Evolutionary conservation across 164 flowering plant genomes (phyloP).

Genomic region (Tetrastigma voinierianum): DNA sequence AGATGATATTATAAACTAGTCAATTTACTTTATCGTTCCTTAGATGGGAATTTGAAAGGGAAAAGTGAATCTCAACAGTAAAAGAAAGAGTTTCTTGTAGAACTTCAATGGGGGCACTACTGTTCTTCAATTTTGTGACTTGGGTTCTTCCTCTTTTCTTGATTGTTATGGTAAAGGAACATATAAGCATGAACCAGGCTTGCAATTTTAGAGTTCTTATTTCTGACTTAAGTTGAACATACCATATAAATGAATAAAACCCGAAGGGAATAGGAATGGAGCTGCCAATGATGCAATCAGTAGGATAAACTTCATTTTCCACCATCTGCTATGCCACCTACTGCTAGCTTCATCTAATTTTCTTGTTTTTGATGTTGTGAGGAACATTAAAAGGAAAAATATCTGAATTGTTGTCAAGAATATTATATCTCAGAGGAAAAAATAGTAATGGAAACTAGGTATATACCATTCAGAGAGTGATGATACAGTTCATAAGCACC

Average conservation of each 20-base stretch:
- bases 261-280: conserved; percentile 61
- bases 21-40: not conserved
- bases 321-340: conserved; percentile 85
- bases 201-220: not conserved
- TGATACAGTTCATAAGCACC: too few relatives aligned
- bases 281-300: conserved; percentile 42
- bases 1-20: conserved; percentile 14
- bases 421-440: not conserved
- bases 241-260: conserved; percentile 71
- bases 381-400: conserved; percentile 73
- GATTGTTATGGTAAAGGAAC: not conserved
- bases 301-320: conserved; percentile 55
- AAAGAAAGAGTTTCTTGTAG: too few relatives aligned
- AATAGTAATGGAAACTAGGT: not conserved
- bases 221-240: conserved; percentile 11
- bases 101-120: not conserved
- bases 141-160: not conserved
- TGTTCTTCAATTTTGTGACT: not conserved
- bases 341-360: conserved; percentile 58
- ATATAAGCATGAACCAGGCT: not conserved
- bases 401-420: conserved; percentile 67
- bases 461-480: too few relatives aligned
- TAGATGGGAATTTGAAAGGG: too few relatives aligned
- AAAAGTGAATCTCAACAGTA: too few relatives aligned
- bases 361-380: conserved; percentile 55